Evolutionary conservation across 768 basidiomycete species (phyloP).

Genomic region (Pleurotus platypus): DNA sequence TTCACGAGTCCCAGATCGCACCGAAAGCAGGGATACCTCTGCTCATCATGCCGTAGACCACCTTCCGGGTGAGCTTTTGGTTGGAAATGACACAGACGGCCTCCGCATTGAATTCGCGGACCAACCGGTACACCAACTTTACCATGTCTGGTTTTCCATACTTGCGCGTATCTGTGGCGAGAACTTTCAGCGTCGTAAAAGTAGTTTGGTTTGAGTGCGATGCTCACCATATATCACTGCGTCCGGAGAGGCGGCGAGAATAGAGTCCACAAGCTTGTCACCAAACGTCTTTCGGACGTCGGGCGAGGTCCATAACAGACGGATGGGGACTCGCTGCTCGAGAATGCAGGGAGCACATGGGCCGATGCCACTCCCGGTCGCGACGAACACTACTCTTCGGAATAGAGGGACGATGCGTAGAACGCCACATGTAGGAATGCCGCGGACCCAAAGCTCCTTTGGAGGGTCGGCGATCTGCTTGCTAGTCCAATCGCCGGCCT

Average conservation of each 20-base stretch:
- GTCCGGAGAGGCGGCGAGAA: slow-evolving; percentile 49
- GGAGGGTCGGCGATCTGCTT: slow-evolving; percentile 53
- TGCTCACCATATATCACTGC: slow-evolving; percentile 55
- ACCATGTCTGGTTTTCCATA: slow-evolving; percentile 49
- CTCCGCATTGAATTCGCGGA: slow-evolving; percentile 45
- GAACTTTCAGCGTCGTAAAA: neutral
- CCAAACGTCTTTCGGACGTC: slow-evolving; percentile 62
- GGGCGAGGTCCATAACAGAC: slow-evolving; percentile 61
- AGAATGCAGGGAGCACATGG: slow-evolving; percentile 57
- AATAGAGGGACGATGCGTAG: slow-evolving; percentile 53
- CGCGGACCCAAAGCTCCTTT: slow-evolving; percentile 53
- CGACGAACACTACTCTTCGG: slow-evolving; percentile 52
- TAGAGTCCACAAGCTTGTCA: slow-evolving; percentile 52
- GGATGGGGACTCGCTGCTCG: slow-evolving; percentile 46
- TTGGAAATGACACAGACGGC: slow-evolving; percentile 61
- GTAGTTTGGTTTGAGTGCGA: too few species aligned
- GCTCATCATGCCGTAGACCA: slow-evolving; percentile 59
- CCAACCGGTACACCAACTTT: slow-evolving; percentile 41
- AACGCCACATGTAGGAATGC: slow-evolving; percentile 53
- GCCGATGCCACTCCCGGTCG: slow-evolving; percentile 57
- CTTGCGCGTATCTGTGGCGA: slow-evolving; percentile 33
- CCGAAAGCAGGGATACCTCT: slow-evolving; percentile 61
- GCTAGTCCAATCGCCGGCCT: slow-evolving; percentile 58
- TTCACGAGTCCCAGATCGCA: slow-evolving; percentile 57
- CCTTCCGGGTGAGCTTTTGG: slow-evolving; percentile 50